phyloP scores from a whole-genome alignment of 768 basidiomycete genomes.

The Ramaria sp. region DNA sequence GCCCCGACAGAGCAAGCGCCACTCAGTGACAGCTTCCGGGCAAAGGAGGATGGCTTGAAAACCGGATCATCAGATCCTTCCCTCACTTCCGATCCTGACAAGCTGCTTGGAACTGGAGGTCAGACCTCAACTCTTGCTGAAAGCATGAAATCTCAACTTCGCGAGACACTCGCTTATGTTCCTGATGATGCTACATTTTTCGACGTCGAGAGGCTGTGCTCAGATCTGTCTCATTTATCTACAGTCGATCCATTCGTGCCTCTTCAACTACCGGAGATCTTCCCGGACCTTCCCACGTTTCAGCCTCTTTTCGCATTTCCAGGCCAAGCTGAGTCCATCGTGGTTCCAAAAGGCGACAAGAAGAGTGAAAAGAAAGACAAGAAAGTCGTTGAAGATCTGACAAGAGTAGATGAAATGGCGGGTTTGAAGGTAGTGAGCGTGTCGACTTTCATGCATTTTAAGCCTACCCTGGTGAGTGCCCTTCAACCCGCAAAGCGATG shows the following conservation, averaged over 20 bases:
- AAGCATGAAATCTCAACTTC: constrained; percentile 31
- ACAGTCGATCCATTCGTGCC: neutral
- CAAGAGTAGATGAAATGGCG: constrained; percentile 67
- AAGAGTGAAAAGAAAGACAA: constrained; percentile 41
- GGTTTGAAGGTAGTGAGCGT: constrained; percentile 68
- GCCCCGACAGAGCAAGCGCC: neutral
- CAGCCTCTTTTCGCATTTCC: constrained; percentile 22
- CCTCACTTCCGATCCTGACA: constrained; percentile 1
- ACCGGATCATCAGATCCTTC: constrained; percentile 42
- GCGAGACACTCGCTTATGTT: constrained; percentile 43
- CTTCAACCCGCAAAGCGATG: constrained; percentile 73
- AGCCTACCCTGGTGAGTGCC: constrained; percentile 77
- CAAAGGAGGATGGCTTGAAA: constrained; percentile 34
- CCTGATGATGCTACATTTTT: constrained; percentile 40
- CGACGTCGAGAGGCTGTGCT: constrained; percentile 30
- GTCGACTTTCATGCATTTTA: constrained; percentile 67
- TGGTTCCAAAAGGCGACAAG: constrained; percentile 47
- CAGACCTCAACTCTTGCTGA: constrained; percentile 10
- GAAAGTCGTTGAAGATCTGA: constrained; percentile 22
- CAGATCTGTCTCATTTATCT: neutral
- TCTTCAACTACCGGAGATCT: constrained; percentile 52
- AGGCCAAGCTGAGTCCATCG: constrained; percentile 9
- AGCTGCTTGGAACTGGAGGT: constrained; percentile 11
- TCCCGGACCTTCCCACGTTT: constrained; percentile 71
- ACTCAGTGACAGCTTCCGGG: neutral